Base-by-base conservation (phyloP, 2,329 filamentous ascomycete genomes). In the Paraphaeosphaeria sporulosa region DNA sequence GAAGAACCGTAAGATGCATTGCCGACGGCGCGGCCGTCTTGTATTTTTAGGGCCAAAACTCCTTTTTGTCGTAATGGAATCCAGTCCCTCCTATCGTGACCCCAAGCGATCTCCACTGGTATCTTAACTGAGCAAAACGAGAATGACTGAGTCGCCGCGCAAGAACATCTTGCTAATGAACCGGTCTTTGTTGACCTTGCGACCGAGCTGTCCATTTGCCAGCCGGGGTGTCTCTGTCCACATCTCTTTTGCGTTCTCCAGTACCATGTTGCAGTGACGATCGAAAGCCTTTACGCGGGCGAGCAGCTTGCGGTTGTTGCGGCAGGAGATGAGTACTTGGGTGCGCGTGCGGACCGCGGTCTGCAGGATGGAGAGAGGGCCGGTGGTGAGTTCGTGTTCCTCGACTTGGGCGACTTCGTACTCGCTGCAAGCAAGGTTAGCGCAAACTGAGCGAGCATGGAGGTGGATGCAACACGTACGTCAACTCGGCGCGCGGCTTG, bases 91-190 rank as follows among this genome's bases (percentile, higher is more conserved):
- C 15, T 25, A 23, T 8, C 7, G 15, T 46, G 27, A 40, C 42
- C 9, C 25, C 17, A 13, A 44, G 21, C 40, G 12, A 30, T 21
- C 9, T 32, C 40, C 60, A 51, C 46, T 36, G 46, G 58, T 32
- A 40, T 47, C 43, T 65, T 84, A 94, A 83, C 91, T 94, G 75
- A 96, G 84, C 70, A 96, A 83, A 62, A 96, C 92, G 68, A 96
- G 83, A 72, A 96, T 94, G 67, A 96, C 93, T 48, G 90, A 93
- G 77, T 96, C 93, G 62, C 93, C 93, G 77, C 93, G 85, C 66
- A 96, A 80, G 79, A 96, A 96, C 94, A 97, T 94, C 84, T 97
- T 97, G 86, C 92, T 96, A 74, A 98, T 95, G 80, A 97, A 97
- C 44, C 95, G 86, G 80, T 99, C 95, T 87, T 98, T 97, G 84